phyloP scores from a whole-genome alignment of 345 rosid species.

The Gossypium raimondii region DNA sequence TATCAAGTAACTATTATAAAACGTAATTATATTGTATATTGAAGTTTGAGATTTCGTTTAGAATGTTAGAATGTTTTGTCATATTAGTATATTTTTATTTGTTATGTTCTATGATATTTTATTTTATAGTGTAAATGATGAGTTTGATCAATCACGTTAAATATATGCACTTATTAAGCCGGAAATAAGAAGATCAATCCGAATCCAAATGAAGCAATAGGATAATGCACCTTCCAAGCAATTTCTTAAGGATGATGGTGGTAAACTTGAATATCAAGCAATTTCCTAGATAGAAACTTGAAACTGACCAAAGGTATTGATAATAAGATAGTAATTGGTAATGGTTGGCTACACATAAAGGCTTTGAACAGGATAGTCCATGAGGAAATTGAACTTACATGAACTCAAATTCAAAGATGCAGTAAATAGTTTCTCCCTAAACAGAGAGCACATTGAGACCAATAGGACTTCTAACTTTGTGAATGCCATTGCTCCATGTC shows the following conservation, averaged over 20 bases:
- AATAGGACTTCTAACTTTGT: slow-evolving; percentile 40
- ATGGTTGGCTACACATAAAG: background rate
- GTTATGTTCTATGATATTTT: too few relatives aligned
- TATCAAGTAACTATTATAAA: too few relatives aligned
- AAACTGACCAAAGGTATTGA: background rate
- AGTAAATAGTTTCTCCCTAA: slow-evolving; percentile 7
- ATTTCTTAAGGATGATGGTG: background rate
- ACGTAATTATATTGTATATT: too few relatives aligned
- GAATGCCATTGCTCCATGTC: slow-evolving; percentile 45
- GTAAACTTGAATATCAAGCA: background rate
- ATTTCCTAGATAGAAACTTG: slow-evolving; percentile 4
- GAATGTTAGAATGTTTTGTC: too few relatives aligned
- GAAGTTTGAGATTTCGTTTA: too few relatives aligned
- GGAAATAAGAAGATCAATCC: too few relatives aligned
- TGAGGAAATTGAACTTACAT: background rate
- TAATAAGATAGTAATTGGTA: background rate
- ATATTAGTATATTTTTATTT: too few relatives aligned
- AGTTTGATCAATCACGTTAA: too few relatives aligned
- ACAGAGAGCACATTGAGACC: slow-evolving; percentile 36
- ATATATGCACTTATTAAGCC: too few relatives aligned
- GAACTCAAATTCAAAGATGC: slow-evolving; percentile 2
- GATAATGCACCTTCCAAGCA: too few relatives aligned
- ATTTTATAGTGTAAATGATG: too few relatives aligned
- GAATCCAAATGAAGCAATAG: too few relatives aligned
- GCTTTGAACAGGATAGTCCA: background rate